Base-by-base conservation (phyloP, 176 grass and related monocot species). In the Saccharum spontaneum region DNA sequence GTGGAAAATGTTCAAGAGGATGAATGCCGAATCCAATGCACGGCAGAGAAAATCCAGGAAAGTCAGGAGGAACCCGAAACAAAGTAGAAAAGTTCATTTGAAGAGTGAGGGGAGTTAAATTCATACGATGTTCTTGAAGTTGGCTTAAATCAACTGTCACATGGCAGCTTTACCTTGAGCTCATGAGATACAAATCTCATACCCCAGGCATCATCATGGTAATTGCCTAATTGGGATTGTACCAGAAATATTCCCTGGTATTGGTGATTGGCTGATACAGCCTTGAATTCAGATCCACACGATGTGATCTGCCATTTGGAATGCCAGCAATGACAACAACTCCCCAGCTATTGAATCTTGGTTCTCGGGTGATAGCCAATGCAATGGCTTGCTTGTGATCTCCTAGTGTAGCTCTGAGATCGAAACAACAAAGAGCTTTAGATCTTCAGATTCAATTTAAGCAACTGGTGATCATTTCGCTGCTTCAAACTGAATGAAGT, bases 381-480 rank as follows among this genome's bases (percentile, higher is more conserved):
- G 40, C 48, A 49, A 83, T 16, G 17, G 33, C 9, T 49, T 71
- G 48, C 49, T 34, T 64, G 28, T 14, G 9, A 46, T 59, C 36
- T 82, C 54, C 1, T 48, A 31, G 38, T 40, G 23, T 44, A 45
- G 44, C 45, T 41, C 28, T 60, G 37, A 61, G 46, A 43, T 52
- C 49, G 28, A 64, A 85, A 69, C 69, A 75, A 24, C 67, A 68
- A 41, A 79, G 38, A 37, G 61, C 34, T 5, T 67, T 46, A 31
- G 43, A 81, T 59, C 41, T 26, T 76, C 59, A 59, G n/a, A 68
- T 23, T 69, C 48, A 57, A 50, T 87, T 77, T 83, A 84, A 79
- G 84, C n/a, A 83, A 79, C 84, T 18, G 69, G 70, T 69, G 67
- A 40, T 84, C 80, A 84, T 83, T 83, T 87, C 5, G 39, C 13